A percentile compares a stretch with the other conserved stretches of the same genome.
These are phyloP conservation scores for Verticillium zaregamsianum DNA, from an alignment of 2,329 filamentous ascomycete genomes.

Conservation along the genomic window DNA sequence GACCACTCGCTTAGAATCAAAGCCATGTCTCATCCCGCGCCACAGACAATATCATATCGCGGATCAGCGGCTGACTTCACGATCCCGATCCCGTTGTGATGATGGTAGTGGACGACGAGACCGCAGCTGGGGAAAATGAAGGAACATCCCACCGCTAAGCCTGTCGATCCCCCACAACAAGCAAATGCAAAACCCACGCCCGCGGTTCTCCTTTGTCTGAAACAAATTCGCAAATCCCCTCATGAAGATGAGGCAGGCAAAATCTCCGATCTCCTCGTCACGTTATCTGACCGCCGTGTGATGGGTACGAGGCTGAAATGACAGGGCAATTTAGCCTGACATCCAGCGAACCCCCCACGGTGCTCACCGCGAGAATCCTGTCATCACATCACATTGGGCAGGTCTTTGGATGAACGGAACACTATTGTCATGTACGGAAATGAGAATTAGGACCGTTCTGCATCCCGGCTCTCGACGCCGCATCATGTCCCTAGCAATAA, in stretches of 20 bases:
- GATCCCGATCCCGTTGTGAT: not conserved
- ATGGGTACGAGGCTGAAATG: not conserved
- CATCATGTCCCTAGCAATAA: not conserved
- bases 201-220: not conserved
- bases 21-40: not conserved
- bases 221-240: not conserved
- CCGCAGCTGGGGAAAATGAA: not conserved
- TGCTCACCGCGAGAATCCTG: not conserved
- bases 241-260: not conserved
- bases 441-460: not conserved
- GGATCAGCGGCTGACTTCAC: not conserved
- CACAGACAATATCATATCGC: not conserved
- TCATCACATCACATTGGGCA: not conserved
- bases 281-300: not conserved
- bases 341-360: not conserved
- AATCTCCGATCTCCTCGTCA: not conserved
- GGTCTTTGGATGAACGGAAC: not conserved
- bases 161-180: not conserved
- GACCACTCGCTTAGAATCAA: not conserved
- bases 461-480: not conserved
- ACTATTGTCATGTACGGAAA: not conserved
- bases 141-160: not conserved
- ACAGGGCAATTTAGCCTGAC: not conserved
- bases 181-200: not conserved
- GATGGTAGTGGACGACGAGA: not conserved